These are phyloP conservation scores for Sicyos edulis DNA, from an alignment of 306 rosid genomes.

Conservation along the genomic window DNA sequence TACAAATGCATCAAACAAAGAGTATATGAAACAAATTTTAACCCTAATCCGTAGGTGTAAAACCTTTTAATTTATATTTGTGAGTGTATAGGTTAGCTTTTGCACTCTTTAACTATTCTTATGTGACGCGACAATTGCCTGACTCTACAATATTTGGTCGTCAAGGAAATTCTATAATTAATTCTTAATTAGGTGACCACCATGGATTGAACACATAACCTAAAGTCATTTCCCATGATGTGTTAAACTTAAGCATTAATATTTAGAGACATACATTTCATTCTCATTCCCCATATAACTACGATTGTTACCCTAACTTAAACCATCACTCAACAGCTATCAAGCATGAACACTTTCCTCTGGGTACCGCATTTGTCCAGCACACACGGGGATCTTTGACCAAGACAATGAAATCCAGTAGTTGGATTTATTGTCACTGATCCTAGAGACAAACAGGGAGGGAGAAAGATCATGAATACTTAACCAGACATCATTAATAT, in stretches of 20 bases:
- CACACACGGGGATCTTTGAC: neutral
- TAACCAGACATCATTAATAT: neutral
- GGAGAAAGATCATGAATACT: neutral
- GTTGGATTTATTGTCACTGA: neutral
- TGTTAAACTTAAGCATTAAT: neutral
- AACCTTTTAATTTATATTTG: too few species aligned
- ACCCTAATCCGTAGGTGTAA: neutral
- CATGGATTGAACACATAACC: too few species aligned
- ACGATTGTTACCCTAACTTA: neutral
- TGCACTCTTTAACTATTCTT: too few species aligned
- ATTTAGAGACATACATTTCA: neutral
- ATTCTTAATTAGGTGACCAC: too few species aligned
- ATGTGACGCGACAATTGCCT: too few species aligned
- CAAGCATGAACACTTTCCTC: neutral
- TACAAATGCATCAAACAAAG: slow-evolving; percentile 23
- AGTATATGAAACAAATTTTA: slow-evolving; percentile 2
- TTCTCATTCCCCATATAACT: neutral
- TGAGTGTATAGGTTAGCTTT: too few species aligned
- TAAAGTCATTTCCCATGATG: too few species aligned
- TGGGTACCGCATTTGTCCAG: neutral
- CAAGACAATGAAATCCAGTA: neutral
- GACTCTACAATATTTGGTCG: too few species aligned
- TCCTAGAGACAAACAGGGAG: neutral
- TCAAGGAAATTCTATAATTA: too few species aligned
- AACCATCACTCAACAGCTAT: neutral